phyloP scores from a whole-genome alignment of 2,329 filamentous ascomycete species.

The Ceratocystis variospora region DNA sequence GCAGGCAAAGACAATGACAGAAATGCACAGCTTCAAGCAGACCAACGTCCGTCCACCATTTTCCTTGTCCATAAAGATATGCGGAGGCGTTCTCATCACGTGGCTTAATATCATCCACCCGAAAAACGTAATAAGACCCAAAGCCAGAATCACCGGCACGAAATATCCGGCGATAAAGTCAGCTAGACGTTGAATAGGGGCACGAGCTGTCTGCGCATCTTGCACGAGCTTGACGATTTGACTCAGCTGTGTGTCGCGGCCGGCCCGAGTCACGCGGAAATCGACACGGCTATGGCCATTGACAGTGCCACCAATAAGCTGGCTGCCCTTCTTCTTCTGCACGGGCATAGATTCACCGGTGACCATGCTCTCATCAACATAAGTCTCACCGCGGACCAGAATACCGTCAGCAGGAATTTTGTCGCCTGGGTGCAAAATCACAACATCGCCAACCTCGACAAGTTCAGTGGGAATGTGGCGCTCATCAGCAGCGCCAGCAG shows the following conservation, averaged over 20 bases:
- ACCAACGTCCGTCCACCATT: slow-evolving; percentile 93
- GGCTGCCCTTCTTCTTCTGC: slow-evolving; percentile 66
- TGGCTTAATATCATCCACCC: slow-evolving; percentile 94
- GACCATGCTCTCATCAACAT: slow-evolving; percentile 96
- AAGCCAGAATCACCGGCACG: slow-evolving; percentile 71
- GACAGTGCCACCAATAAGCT: slow-evolving; percentile 84
- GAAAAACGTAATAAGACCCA: slow-evolving; percentile 74
- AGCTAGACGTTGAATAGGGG: slow-evolving; percentile 85
- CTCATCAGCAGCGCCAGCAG: slow-evolving; percentile 61
- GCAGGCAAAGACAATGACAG: slow-evolving; percentile 95
- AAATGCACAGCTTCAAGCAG: slow-evolving; percentile 93
- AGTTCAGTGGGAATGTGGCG: slow-evolving; percentile 76
- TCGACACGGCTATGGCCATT: slow-evolving; percentile 87
- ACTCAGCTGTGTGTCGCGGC: slow-evolving; percentile 88
- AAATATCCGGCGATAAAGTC: slow-evolving; percentile 89
- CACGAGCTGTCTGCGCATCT: slow-evolving; percentile 85
- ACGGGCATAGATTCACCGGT: slow-evolving; percentile 95
- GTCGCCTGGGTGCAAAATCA: slow-evolving; percentile 84
- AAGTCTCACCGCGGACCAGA: slow-evolving; percentile 78
- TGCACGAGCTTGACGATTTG: slow-evolving; percentile 98
- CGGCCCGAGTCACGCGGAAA: slow-evolving; percentile 81
- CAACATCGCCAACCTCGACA: slow-evolving; percentile 84
- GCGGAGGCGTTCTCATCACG: slow-evolving; percentile 65
- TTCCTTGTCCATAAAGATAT: slow-evolving; percentile 65
- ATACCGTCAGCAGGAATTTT: slow-evolving; percentile 90